Percentiles rank a stretch among this genome's conserved stretches.
phyloP scores from a whole-genome alignment of 2,329 filamentous ascomycete species.

The Ceratocystis albifundus region DNA sequence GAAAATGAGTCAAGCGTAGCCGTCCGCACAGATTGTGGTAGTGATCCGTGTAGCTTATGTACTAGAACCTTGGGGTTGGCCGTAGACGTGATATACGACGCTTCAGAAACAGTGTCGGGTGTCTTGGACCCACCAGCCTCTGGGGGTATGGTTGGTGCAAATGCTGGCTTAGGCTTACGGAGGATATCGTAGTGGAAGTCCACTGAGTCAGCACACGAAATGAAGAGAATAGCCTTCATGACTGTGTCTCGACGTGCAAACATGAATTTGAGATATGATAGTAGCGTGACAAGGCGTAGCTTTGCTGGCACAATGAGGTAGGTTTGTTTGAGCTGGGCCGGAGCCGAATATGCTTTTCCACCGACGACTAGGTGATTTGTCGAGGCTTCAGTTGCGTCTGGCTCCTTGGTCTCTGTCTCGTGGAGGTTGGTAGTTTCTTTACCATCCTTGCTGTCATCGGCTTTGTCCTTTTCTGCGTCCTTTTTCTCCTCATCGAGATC shows the following conservation, averaged over 20 bases:
- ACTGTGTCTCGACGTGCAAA: conserved; percentile 82
- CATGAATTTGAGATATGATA: conserved; percentile 70
- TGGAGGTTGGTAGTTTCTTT: neutral
- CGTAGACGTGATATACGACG: conserved; percentile 60
- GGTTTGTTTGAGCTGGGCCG: conserved; percentile 85
- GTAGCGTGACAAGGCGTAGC: conserved; percentile 75
- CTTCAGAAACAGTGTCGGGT: conserved; percentile 53
- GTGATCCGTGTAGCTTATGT: conserved; percentile 82
- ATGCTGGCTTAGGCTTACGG: conserved; percentile 23
- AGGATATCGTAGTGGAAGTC: conserved; percentile 92
- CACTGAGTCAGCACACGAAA: conserved; percentile 92
- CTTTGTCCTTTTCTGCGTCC: conserved; percentile 31
- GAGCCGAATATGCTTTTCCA: conserved; percentile 56
- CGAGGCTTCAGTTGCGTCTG: conserved; percentile 13
- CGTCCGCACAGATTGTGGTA: conserved; percentile 77
- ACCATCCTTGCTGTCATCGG: conserved; percentile 25
- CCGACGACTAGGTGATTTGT: conserved; percentile 18
- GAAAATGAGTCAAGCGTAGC: conserved; percentile 74
- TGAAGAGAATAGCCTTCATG: conserved; percentile 95
- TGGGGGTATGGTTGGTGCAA: conserved; percentile 15
- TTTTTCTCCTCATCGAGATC: conserved; percentile 31
- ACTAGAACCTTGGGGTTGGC: conserved; percentile 64
- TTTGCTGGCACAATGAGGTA: conserved; percentile 84
- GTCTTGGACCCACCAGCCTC: conserved; percentile 26
- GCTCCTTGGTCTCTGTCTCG: neutral